Evolutionary conservation across 345 rosid genomes (phyloP).

Genomic region (Aquilaria sinensis): DNA sequence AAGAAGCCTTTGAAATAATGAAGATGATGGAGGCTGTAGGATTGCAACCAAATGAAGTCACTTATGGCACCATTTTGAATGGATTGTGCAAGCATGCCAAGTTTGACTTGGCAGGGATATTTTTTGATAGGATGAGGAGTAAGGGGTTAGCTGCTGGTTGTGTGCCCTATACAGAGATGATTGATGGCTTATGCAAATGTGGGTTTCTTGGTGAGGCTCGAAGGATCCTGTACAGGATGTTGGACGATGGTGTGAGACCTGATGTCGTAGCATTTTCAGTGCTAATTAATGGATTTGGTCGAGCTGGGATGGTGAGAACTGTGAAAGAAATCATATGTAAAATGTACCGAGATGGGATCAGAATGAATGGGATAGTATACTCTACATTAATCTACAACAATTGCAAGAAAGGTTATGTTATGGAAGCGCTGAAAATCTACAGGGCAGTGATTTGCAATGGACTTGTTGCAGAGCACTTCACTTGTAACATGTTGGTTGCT

Average conservation of each 20-base stretch:
- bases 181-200: slow-evolving; percentile 70
- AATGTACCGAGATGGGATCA: slow-evolving; percentile 56
- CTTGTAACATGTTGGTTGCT: slow-evolving; percentile 45
- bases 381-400: slow-evolving; percentile 50
- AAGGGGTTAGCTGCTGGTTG: slow-evolving; percentile 43
- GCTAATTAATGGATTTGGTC: slow-evolving; percentile 72
- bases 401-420: slow-evolving; percentile 44
- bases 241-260: slow-evolving; percentile 47
- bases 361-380: slow-evolving; percentile 52
- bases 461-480: slow-evolving; percentile 38
- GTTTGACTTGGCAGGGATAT: slow-evolving; percentile 46
- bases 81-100: slow-evolving; percentile 63
- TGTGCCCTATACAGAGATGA: slow-evolving; percentile 57
- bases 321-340: slow-evolving; percentile 61
- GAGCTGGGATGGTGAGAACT: slow-evolving; percentile 33
- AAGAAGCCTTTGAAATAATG: slow-evolving; percentile 58
- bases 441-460: slow-evolving; percentile 51
- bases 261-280: slow-evolving; percentile 76
- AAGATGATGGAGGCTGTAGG: slow-evolving; percentile 51
- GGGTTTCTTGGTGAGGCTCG: slow-evolving; percentile 57
- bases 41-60: slow-evolving; percentile 49
- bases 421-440: slow-evolving; percentile 57
- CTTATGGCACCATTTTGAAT: slow-evolving; percentile 62
- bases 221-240: slow-evolving; percentile 48
- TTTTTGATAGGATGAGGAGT: slow-evolving; percentile 64